Conservation (phyloP, 495 filamentous ascomycete genomes). For the Pseudevernia furfuracea region DNA sequence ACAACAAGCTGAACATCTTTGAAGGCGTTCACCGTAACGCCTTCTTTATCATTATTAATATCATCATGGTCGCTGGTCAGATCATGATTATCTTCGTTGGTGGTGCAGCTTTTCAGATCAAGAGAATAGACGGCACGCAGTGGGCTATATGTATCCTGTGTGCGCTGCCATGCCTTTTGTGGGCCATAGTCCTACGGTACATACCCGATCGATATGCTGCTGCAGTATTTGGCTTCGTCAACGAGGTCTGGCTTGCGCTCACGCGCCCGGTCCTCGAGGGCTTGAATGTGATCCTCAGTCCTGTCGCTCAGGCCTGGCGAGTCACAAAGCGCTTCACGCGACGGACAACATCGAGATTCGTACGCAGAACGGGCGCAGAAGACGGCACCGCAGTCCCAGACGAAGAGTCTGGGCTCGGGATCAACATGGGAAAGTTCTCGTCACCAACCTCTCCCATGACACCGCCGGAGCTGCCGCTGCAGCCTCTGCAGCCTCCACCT, state of each 20-base stretch:
- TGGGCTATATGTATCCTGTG: conserved; percentile 73
- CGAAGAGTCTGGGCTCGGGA: conserved; percentile 13
- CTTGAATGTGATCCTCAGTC: conserved; percentile 17
- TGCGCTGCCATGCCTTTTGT: conserved; percentile 62
- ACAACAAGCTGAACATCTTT: conserved; percentile 86
- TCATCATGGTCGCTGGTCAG: conserved; percentile 71
- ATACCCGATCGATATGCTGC: conserved; percentile 53
- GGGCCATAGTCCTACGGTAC: conserved; percentile 63
- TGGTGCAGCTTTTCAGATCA: conserved; percentile 63
- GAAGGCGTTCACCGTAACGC: conserved; percentile 69
- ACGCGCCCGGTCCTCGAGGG: conserved; percentile 18
- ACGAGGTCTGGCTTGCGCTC: conserved; percentile 22
- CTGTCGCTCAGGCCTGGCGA: conserved; percentile 13
- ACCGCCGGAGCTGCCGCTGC: conserved; percentile 17
- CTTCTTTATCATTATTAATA: conserved; percentile 78
- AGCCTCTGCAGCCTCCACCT: conserved; percentile 24
- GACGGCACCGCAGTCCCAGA: conserved; percentile 5
- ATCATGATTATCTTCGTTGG: conserved; percentile 76
- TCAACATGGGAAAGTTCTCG: conserved; percentile 6
- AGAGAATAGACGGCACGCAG: conserved; percentile 55
- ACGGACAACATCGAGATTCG: conserved; percentile 10
- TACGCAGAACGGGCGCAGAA: not conserved
- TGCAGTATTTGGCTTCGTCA: conserved; percentile 31
- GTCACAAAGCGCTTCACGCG: conserved; percentile 21
- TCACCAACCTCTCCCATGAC: conserved; percentile 10